phyloP scores from a whole-genome alignment of 306 rosid species.

The Cicer judaicum region DNA sequence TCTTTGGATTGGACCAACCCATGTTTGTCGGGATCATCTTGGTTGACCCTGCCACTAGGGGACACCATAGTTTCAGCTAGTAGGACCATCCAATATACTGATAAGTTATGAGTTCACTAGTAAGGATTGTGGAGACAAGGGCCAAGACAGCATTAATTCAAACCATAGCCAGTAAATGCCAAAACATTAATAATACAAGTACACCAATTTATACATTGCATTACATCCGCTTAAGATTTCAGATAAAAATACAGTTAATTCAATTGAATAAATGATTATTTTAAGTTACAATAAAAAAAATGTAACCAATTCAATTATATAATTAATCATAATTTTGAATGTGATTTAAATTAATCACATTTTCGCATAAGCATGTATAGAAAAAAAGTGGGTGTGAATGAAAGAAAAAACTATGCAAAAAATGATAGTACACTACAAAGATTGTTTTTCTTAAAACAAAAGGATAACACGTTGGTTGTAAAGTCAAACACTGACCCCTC shows the following conservation, averaged over 20 bases:
- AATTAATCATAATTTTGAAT: no score
- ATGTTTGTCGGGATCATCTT: background rate
- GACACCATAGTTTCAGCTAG: constrained; percentile 17
- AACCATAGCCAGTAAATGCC: background rate
- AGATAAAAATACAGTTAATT: no score
- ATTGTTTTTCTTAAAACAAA: background rate
- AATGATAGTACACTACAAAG: constrained; percentile 3
- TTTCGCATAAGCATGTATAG: no score
- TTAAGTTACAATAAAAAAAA: no score
- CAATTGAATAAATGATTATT: no score
- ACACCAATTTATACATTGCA: no score
- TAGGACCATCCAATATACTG: constrained; percentile 16
- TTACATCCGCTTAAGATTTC: no score
- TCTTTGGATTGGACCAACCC: background rate
- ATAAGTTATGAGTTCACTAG: background rate
- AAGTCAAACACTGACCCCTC: constrained; percentile 33
- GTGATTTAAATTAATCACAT: no score
- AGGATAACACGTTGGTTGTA: background rate
- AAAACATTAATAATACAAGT: background rate
- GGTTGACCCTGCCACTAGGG: background rate
- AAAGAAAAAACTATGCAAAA: background rate
- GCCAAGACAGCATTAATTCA: constrained; percentile 12
- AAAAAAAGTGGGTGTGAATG: no score
- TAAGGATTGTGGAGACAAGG: background rate
- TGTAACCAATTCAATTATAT: no score